Evolutionary conservation across 192 early-diverging fungal species (phyloP), one percentile per base, ranked within the genome.

Genomic region (Rhizophlyctis rosea): DNA sequence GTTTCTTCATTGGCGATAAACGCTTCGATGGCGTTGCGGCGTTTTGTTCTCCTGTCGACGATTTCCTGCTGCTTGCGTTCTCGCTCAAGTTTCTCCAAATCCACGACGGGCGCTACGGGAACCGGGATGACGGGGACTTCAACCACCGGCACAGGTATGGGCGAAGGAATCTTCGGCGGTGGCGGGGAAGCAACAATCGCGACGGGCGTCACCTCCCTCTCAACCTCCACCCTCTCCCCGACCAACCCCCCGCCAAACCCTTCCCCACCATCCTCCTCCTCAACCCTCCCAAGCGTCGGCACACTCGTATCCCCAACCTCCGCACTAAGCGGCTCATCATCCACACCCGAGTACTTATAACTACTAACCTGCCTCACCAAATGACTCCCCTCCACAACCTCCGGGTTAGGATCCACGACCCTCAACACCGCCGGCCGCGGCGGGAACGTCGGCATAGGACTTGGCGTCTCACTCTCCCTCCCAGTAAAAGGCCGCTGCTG

Each of bases 1-100:
- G 35, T 18, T 72, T 75, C 70, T n/a, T 56, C 9, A 1, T 24
- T 57, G 56, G 56, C 24, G n/a, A 31, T 34, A 14, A 34, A 33
- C 1, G n/a, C 30, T 32, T 11, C 13, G 33, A 33, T 21, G 18
- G 56, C 34, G n/a, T 57, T 57, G 28, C n/a, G 56, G 1, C 1
- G 16, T 21, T 34, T 14, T 25, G 1, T 32, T n/a, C 13, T 24
- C 18, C 52, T 1, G 52, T 54, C 13, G 52, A 27, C 16, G 24
- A n/a, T n/a, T n/a, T n/a, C n/a, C n/a, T n/a, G n/a, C n/a, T n/a
- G n/a, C n/a, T n/a, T n/a, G n/a, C 27, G 7, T 16, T 21, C 14
- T 23, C 24, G 61, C 69, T 59, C 63, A 72, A 44, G 14, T 58
- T 24, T 18, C n/a, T 27, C 50, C 50, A 27, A 14, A 7, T 28